Percentiles rank a stretch among this genome's conserved stretches.
phyloP scores from a whole-genome alignment of 352 stramenopile genomes.

The Elongisporangium anandrum region DNA sequence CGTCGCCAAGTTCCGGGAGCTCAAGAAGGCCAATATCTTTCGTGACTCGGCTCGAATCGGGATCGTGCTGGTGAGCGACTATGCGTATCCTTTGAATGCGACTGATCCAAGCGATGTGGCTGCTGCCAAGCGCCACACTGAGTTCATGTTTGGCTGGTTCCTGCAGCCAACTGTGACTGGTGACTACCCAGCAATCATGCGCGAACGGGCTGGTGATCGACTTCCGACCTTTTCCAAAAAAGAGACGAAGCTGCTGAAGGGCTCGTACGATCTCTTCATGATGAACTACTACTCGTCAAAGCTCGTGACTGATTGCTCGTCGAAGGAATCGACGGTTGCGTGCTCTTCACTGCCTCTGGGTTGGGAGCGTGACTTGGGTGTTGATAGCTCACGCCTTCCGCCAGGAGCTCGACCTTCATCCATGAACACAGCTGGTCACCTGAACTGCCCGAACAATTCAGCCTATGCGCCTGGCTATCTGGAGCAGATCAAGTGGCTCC shows the following conservation, averaged over 20 bases:
- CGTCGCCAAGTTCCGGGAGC: conserved; percentile 72
- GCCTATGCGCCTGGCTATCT: conserved; percentile 24
- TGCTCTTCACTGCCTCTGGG: conserved; percentile 19
- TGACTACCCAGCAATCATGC: conserved; percentile 90
- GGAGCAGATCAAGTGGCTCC: conserved; percentile 19
- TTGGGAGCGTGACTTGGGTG: conserved; percentile 22
- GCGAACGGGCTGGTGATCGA: conserved; percentile 50
- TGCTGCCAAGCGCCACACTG: conserved; percentile 68
- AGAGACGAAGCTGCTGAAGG: conserved; percentile 55
- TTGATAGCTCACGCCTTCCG: conserved; percentile 30
- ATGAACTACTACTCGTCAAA: conserved; percentile 91
- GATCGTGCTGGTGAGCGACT: conserved; percentile 85
- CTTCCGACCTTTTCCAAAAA: conserved; percentile 81
- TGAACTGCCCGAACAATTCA: conserved; percentile 8
- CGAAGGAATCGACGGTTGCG: conserved; percentile 9
- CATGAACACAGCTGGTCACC: conserved; percentile 4
- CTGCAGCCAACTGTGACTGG: conserved; percentile 81
- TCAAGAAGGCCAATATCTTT: conserved; percentile 13
- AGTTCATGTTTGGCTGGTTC: conserved; percentile 89
- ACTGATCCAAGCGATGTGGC: conserved; percentile 24
- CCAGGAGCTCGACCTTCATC: conserved; percentile 36
- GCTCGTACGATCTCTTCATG: conserved; percentile 89
- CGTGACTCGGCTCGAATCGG: conserved; percentile 75
- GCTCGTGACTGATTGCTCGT: conserved; percentile 37
- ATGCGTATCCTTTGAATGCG: conserved; percentile 61